A percentile compares a stretch with the other conserved stretches of the same genome.
Evolutionary conservation across 768 basidiomycete genomes (phyloP).

Genomic region (Cyclocybe cylindracea): DNA sequence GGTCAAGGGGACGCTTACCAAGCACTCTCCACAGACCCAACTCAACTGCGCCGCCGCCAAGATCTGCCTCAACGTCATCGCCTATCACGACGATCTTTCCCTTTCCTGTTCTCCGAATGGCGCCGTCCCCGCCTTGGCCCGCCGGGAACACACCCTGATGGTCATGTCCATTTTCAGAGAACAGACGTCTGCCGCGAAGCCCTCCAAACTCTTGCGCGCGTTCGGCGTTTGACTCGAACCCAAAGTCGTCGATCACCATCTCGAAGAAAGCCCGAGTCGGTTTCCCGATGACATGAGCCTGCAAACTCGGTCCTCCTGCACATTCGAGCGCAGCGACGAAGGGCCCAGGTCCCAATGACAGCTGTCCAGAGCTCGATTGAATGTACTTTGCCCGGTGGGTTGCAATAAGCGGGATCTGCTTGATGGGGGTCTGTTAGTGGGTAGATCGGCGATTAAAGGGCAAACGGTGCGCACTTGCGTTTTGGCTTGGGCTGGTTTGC

Average conservation of each 20-base stretch:
- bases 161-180: too few relatives aligned
- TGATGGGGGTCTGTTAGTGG: background rate
- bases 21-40: conserved; percentile 64
- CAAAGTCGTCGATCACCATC: conserved; percentile 46
- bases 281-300: conserved; percentile 64
- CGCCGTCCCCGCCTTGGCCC: background rate
- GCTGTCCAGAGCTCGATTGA: conserved; percentile 39
- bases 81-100: conserved; percentile 56
- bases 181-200: too few relatives aligned
- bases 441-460: background rate
- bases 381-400: conserved; percentile 61
- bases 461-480: too few relatives aligned
- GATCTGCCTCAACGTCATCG: conserved; percentile 66
- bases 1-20: conserved; percentile 38
- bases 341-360: conserved; percentile 71
- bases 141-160: background rate
- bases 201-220: too few relatives aligned
- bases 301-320: conserved; percentile 37
- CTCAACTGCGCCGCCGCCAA: conserved; percentile 61
- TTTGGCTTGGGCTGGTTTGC: too few relatives aligned
- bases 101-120: conserved; percentile 9
- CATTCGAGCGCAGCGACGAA: conserved; percentile 66
- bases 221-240: conserved; percentile 1
- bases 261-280: conserved; percentile 62
- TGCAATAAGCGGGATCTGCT: conserved; percentile 46